Evolutionary conservation across 768 basidiomycete genomes (phyloP), one percentile per base, ranked within the genome.

Genomic region (Termitomyces sp.): DNA sequence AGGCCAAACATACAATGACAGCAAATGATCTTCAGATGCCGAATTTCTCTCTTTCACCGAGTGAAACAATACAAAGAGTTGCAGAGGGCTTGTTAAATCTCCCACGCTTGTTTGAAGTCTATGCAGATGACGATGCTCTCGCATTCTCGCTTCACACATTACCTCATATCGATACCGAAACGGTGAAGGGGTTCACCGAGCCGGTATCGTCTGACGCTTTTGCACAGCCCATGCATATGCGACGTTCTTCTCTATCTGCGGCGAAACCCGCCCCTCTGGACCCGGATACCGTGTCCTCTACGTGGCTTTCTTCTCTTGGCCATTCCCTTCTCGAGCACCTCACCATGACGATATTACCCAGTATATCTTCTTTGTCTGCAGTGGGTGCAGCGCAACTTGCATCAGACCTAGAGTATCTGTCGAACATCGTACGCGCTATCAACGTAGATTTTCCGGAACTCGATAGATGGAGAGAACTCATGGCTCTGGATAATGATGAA

Each of bases 1-100:
- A 77, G 63, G 69, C 74, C 6, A 78, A 76, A 15, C 74, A 72
- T 7, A 72, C 78, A 22, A 76, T 77, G 22, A 78, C 75, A 15
- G 68, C 78, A 27, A 72, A 77, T 67, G 85, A 86, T 39, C 76
- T 92, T 30, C 80, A 82, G 36, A 83, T 98, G 6, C 97, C 97
- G 2, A 91, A 84, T 6, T 99, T 99, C 75, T 97, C 95, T 1
- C 79, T 98, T 13, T 92, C 91, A 11, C 95, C 95, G 1, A 96
- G 88, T 56, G 91, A 93, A 55, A 86, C 83, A 4, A 87, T 97
- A 61, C 91, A 95, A 60, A 85, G 87, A 58, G 87, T 98, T 34
- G 91, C 92, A 2, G 97, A 98, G 68, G 94, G 95, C n/a, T 75
- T 99, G 36, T 78, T 98, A 34, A 97, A 96, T 73, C 83, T 99